Evolutionary conservation across 2,329 filamentous ascomycete species (phyloP).

Genomic region (Fusarium sp.): DNA sequence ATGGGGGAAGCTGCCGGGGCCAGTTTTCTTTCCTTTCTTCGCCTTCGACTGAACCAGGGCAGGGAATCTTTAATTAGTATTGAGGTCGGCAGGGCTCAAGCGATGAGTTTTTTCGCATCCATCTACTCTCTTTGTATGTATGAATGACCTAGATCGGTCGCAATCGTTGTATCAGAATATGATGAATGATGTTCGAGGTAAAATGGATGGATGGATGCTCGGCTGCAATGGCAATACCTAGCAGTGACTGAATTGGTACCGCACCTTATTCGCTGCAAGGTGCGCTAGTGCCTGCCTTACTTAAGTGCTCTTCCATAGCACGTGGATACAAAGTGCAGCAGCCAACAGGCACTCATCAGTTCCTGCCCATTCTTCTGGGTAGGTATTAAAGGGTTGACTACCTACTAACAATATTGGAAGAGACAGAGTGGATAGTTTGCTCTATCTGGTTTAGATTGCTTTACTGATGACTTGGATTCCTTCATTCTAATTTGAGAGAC

Average conservation of each 20-base stretch:
- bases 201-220: background rate
- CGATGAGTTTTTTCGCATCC: background rate
- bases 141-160: background rate
- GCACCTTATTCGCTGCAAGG: background rate
- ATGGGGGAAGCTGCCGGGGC: constrained; percentile 43
- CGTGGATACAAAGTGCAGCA: constrained; percentile 4
- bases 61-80: constrained; percentile 6
- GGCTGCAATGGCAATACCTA: background rate
- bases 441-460: background rate
- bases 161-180: background rate
- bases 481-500: background rate
- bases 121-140: background rate
- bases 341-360: background rate
- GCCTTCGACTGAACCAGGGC: constrained; percentile 22
- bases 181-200: background rate
- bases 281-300: background rate
- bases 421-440: background rate
- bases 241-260: background rate
- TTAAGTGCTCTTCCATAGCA: background rate
- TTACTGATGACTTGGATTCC: background rate
- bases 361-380: background rate
- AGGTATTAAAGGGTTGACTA: background rate
- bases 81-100: constrained; percentile 7
- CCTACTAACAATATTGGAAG: background rate
- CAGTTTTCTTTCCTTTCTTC: constrained; percentile 43